Conservation (phyloP, 179 eudicot species). For the Dionaea muscipula region DNA sequence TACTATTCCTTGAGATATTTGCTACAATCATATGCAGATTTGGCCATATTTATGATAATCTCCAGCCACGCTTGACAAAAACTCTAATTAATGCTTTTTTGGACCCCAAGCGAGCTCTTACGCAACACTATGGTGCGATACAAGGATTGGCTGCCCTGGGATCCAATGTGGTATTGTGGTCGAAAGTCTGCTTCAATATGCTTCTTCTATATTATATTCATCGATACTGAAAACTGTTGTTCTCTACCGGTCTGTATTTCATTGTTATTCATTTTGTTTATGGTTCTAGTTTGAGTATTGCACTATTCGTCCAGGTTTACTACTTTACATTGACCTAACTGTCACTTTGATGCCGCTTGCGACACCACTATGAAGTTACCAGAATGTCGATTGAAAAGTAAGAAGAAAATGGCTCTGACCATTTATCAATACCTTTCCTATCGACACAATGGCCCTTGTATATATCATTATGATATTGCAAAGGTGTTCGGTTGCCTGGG, state of each 20-base stretch:
- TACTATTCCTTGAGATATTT: not conserved
- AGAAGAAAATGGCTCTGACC: too few species aligned
- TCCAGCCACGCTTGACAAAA: slow-evolving; percentile 79
- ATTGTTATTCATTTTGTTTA: too few species aligned
- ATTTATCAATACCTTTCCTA: too few species aligned
- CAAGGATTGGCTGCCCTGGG: slow-evolving; percentile 85
- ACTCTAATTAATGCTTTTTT: slow-evolving; percentile 77
- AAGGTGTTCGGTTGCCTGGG: too few species aligned
- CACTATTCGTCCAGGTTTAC: too few species aligned
- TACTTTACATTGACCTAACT: too few species aligned
- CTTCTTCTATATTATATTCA: not conserved
- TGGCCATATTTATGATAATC: slow-evolving; percentile 79
- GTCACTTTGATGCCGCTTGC: too few species aligned
- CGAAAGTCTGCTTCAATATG: not conserved
- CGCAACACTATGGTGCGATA: slow-evolving; percentile 93
- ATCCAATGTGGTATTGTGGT: slow-evolving; percentile 60
- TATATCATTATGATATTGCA: too few species aligned
- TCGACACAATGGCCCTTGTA: too few species aligned
- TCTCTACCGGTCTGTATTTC: not conserved
- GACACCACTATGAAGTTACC: too few species aligned
- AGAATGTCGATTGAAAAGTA: too few species aligned
- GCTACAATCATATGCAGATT: slow-evolving; percentile 45
- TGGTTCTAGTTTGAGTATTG: too few species aligned
- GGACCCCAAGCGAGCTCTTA: slow-evolving; percentile 69
- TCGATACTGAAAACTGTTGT: not conserved